Percentiles rank a stretch among this genome's conserved stretches.
Conservation (phyloP, 2,329 filamentous ascomycete genomes). For the Cryphonectria naterciae region DNA sequence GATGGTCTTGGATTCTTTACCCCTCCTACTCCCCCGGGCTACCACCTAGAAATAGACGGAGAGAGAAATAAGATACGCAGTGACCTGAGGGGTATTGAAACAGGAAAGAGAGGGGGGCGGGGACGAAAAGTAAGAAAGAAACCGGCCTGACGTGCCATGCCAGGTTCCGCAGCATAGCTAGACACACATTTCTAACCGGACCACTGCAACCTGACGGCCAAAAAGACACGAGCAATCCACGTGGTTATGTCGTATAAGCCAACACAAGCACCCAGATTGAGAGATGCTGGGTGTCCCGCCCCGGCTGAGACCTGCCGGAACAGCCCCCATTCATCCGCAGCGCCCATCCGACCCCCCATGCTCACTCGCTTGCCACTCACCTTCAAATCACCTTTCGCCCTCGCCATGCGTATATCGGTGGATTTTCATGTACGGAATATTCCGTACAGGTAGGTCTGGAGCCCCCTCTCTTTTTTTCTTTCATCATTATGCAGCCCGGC, state of each 20-base stretch:
- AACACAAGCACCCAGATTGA: not conserved
- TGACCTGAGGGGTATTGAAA: not conserved
- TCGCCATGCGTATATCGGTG: not conserved
- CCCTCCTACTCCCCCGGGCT: not conserved
- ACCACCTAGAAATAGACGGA: not conserved
- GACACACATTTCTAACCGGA: not conserved
- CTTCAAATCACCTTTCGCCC: not conserved
- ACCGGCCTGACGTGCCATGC: not conserved
- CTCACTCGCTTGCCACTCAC: not conserved
- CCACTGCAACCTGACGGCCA: not conserved
- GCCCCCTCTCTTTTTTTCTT: not conserved
- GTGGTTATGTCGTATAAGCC: conserved; percentile 20
- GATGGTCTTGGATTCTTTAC: not conserved
- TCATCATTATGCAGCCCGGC: not conserved
- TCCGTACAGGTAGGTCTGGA: not conserved
- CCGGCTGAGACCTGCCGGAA: not conserved
- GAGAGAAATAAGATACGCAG: not conserved
- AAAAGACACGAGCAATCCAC: conserved; percentile 24
- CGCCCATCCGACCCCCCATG: not conserved
- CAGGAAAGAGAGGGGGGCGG: not conserved
- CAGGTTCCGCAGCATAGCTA: not conserved
- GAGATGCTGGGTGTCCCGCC: conserved; percentile 2
- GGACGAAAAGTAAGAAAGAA: not conserved
- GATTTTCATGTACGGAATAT: not conserved
- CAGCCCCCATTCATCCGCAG: not conserved